Evolutionary conservation across 2,329 filamentous ascomycete species (phyloP).

Genomic region (Thielaviopsis populi): DNA sequence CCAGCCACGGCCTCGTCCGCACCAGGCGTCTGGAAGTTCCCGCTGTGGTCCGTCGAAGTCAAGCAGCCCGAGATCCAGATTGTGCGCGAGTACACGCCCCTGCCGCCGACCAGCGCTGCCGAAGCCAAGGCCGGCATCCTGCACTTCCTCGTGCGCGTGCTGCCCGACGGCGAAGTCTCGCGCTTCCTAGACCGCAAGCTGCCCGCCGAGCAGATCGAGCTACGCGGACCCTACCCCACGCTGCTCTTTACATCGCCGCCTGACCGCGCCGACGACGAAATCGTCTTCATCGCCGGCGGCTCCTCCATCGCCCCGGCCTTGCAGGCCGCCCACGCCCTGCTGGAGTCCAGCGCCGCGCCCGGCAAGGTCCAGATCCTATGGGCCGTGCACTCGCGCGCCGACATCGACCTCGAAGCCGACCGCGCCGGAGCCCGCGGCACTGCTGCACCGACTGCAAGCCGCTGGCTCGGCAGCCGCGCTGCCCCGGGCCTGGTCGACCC

Average conservation of each 20-base stretch:
- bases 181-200: slow-evolving; percentile 56
- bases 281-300: slow-evolving; percentile 80
- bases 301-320: slow-evolving; percentile 85
- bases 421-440: slow-evolving; percentile 5
- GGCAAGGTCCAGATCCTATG: slow-evolving; percentile 56
- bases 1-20: slow-evolving; percentile 15
- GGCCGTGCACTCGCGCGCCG: slow-evolving; percentile 51
- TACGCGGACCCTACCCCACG: slow-evolving; percentile 66
- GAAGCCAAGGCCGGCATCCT: slow-evolving; percentile 32
- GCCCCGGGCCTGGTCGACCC: slow-evolving; percentile 16
- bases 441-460: neutral
- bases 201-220: slow-evolving; percentile 49
- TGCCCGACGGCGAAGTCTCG: slow-evolving; percentile 72
- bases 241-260: slow-evolving; percentile 33
- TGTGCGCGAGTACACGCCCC: slow-evolving; percentile 75
- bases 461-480: slow-evolving; percentile 19
- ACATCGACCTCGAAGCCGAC: slow-evolving; percentile 38
- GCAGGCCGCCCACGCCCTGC: slow-evolving; percentile 55
- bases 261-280: slow-evolving; percentile 22
- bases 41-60: slow-evolving; percentile 78
- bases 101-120: slow-evolving; percentile 39
- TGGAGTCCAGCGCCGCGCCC: slow-evolving; percentile 24
- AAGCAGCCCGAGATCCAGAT: slow-evolving; percentile 94
- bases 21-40: slow-evolving; percentile 28
- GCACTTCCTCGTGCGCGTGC: slow-evolving; percentile 62